Base-by-base conservation (phyloP, 257 asterid genomes). In the Solanum sitiens region DNA sequence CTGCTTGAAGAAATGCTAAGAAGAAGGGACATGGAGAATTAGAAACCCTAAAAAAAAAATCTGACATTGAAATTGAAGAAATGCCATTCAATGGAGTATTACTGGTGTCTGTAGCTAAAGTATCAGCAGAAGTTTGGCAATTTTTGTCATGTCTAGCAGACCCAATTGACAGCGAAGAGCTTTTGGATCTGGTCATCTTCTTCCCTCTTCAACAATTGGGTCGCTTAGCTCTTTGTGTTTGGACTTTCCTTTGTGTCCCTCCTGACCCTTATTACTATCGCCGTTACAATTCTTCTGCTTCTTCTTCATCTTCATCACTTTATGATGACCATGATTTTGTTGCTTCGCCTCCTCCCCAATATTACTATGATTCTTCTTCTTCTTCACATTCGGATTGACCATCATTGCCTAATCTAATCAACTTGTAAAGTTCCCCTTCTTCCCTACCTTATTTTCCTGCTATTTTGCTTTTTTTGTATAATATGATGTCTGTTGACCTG, bases 171-270 rank as follows among this genome's bases (percentile, higher is more conserved):
- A 86, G 92, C 86, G 91, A 86, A 3, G 91, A 91, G 86, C 84
- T 92, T 65, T 39, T 92, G 84, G 94, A 92, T 88, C 87, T 92
- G 83, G 93, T 90, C 8, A 37, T 92, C 86, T 90, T 91, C 59
- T 92, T 91, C 89, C 94, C 94, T 59, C 89, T 91, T 32, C 93
- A 86, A 83, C 93, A 89, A 86, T 82, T 92, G 50, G 93, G 94
- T 20, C 89, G 93, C 0, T 88, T 89, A 89, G 89, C 86, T 21
- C 90, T 89, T 86, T 89, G 68, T 86, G 56, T 91, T 33, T 92
- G 93, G 94, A 91, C 91, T 65, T 92, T 86, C 85, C 92, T 92
- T 37, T 92, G 94, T 39, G 87, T 91, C 53, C 88, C 93, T 5
- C 91, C 93, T 6, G 77, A 89, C 67, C 91, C 93, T 9, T 82